Evolutionary conservation across 176 grass and related monocot species (phyloP).

Genomic region (Saccharum officinarum): DNA sequence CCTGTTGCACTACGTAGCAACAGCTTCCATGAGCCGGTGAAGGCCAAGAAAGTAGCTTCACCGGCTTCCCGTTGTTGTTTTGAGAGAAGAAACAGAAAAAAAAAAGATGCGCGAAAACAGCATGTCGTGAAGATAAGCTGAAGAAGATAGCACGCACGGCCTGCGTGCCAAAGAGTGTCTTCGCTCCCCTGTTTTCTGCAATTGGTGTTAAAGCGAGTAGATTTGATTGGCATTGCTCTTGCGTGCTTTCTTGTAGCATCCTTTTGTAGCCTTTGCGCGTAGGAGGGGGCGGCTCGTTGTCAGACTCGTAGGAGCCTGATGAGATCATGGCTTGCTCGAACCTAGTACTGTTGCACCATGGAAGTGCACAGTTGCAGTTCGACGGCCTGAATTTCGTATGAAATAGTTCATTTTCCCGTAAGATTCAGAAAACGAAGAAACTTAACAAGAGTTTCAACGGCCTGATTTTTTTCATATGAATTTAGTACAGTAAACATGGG

Average conservation of each 20-base stretch:
- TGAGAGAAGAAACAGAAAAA: too few species aligned
- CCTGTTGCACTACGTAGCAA: too few species aligned
- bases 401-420: not conserved
- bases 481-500: too few species aligned
- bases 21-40: too few species aligned
- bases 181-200: not conserved
- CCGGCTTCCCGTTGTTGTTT: too few species aligned
- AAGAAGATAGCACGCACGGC: too few species aligned
- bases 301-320: slow-evolving; percentile 7
- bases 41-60: too few species aligned
- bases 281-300: slow-evolving; percentile 8
- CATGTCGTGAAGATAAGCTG: too few species aligned
- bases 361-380: not conserved
- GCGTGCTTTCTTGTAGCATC: slow-evolving; percentile 1
- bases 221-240: not conserved
- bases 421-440: not conserved
- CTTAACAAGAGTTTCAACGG: not conserved
- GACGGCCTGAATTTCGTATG: not conserved
- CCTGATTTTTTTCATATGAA: not conserved
- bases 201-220: not conserved
- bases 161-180: too few species aligned
- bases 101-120: too few species aligned
- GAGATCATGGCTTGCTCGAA: not conserved
- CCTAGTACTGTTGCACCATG: not conserved
- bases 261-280: slow-evolving; percentile 29